Conservation (phyloP, 2,329 filamentous ascomycete genomes). For the Chaetomium olivaceum region DNA sequence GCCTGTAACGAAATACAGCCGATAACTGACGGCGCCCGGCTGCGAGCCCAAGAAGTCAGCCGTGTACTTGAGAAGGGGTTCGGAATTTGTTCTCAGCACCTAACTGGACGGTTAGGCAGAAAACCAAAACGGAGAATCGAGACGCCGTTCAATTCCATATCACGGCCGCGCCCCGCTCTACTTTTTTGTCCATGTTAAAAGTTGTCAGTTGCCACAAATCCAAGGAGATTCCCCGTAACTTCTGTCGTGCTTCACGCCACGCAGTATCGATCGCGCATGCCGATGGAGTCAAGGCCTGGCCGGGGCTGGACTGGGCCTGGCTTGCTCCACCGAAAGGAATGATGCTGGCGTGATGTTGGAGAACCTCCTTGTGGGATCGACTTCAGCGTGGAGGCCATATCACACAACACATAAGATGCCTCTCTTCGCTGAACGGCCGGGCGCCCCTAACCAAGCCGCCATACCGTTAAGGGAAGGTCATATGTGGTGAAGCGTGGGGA, state of each 20-base stretch:
- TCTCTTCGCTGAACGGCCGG: slow-evolving; percentile 1
- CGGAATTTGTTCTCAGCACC: neutral
- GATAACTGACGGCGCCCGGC: neutral
- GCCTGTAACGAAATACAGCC: slow-evolving; percentile 1
- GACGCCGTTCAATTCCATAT: neutral
- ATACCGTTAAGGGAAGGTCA: slow-evolving; percentile 30
- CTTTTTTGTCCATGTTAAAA: neutral
- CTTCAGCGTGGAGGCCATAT: neutral
- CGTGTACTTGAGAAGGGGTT: neutral
- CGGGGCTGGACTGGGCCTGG: neutral
- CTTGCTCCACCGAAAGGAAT: neutral
- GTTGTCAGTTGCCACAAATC: neutral
- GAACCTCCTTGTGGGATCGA: neutral
- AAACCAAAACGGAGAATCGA: neutral
- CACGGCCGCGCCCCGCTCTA: neutral
- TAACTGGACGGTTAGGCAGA: neutral
- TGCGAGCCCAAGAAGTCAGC: neutral
- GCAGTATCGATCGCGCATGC: slow-evolving; percentile 14
- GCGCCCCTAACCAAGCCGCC: slow-evolving; percentile 12
- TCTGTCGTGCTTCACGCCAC: slow-evolving; percentile 9
- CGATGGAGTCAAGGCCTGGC: neutral
- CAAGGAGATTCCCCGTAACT: neutral
- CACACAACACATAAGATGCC: neutral
- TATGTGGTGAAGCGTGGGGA: slow-evolving; percentile 15
- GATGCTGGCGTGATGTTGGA: neutral